Evolutionary conservation across 139 green algal genomes (phyloP).

Genomic region (Picochlorum sp.): DNA sequence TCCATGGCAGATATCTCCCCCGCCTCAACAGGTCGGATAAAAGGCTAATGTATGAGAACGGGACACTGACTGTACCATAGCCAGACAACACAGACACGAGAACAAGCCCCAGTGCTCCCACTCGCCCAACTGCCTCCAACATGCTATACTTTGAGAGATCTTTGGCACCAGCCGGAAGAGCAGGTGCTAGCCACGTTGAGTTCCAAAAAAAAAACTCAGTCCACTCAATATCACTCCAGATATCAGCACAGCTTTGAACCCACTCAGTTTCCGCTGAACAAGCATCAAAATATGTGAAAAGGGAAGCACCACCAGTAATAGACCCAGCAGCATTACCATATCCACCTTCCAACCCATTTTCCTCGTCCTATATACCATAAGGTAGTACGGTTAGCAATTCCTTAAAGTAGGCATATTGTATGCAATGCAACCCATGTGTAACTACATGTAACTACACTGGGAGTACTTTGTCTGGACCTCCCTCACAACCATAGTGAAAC

Average conservation of each 20-base stretch:
- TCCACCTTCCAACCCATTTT: conserved; percentile 56
- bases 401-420: not conserved
- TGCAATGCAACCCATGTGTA: not conserved
- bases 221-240: conserved; percentile 1
- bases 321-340: conserved; percentile 59
- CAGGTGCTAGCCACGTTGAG: conserved; percentile 1
- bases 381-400: not conserved
- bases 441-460: too few relatives aligned
- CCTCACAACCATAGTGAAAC: not conserved
- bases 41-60: conserved; percentile 84
- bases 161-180: not conserved
- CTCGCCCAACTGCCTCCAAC: conserved; percentile 61
- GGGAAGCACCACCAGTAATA: conserved; percentile 76
- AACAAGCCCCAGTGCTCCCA: conserved; percentile 83
- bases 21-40: conserved; percentile 75
- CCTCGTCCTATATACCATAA: not conserved
- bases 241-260: conserved; percentile 17
- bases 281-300: conserved; percentile 71
- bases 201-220: conserved; percentile 2
- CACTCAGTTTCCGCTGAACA: conserved; percentile 19
- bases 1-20: conserved; percentile 71
- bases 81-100: conserved; percentile 88
- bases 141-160: not conserved
- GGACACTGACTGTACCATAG: conserved; percentile 83
- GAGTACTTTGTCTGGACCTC: not conserved